A percentile compares a stretch with the other conserved stretches of the same genome.
These are phyloP conservation scores for Clavaria fumosa DNA, from an alignment of 768 basidiomycete species.

Conservation along the genomic window DNA sequence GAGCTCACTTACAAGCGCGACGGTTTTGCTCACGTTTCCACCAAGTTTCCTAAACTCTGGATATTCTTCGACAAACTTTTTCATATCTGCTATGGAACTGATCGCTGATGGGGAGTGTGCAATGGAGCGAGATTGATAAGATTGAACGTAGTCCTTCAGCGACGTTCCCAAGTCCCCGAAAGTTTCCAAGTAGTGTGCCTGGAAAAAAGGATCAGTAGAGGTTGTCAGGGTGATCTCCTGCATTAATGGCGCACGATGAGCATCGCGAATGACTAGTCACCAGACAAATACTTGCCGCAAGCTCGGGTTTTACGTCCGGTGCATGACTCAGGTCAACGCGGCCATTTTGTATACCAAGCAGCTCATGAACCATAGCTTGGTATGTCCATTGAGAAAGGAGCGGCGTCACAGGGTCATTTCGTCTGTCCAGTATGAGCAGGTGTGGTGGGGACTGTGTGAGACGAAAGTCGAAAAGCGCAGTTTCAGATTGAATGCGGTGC, in stretches of 20 bases:
- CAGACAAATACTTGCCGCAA: slow-evolving; percentile 39
- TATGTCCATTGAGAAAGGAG: slow-evolving; percentile 97
- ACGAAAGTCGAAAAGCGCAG: slow-evolving; percentile 83
- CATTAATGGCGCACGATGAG: slow-evolving; percentile 3
- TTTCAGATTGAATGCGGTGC: slow-evolving; percentile 70
- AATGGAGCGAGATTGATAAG: slow-evolving; percentile 76
- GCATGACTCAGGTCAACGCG: slow-evolving; percentile 74
- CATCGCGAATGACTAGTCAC: slow-evolving; percentile 4
- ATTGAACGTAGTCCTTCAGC: slow-evolving; percentile 84
- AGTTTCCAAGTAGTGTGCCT: slow-evolving; percentile 77
- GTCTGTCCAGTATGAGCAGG: slow-evolving; percentile 81
- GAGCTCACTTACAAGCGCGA: slow-evolving; percentile 90
- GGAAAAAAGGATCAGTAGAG: slow-evolving; percentile 87
- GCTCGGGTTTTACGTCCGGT: slow-evolving; percentile 74
- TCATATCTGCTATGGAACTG: slow-evolving; percentile 94
- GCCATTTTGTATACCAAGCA: slow-evolving; percentile 87
- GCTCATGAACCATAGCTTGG: slow-evolving; percentile 98
- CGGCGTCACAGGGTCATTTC: slow-evolving; percentile 96
- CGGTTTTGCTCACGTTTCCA: slow-evolving; percentile 97
- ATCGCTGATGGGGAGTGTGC: slow-evolving; percentile 66
- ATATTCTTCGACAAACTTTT: slow-evolving; percentile 93
- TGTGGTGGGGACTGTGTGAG: slow-evolving; percentile 78
- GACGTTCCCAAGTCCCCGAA: slow-evolving; percentile 94
- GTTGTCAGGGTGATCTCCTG: slow-evolving; percentile 92
- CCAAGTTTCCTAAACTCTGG: slow-evolving; percentile 94